Evolutionary conservation across 1,139 yeast species (phyloP), one percentile per base, ranked within the genome.

Genomic region (Torulaspora pretoriensis): DNA sequence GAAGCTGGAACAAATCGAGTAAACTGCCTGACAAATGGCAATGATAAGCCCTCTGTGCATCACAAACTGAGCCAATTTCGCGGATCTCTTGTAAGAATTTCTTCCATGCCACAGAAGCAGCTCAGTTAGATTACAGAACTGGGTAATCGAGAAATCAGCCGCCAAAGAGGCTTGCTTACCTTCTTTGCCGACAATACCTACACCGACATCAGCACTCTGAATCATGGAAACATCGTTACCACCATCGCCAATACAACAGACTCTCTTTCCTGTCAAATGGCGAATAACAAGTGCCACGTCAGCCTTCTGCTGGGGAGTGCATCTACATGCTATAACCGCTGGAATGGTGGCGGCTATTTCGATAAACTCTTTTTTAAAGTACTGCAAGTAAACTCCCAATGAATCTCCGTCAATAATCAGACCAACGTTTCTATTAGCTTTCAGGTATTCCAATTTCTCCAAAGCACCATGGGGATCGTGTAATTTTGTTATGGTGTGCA

Each of bases 181-280:
- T 66, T 94, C 99, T 63, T 94, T 94, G 33, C 99, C 99, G 22
- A 92, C 98, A 55, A 94, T 92, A 44, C 99, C 99, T 32, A 94
- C 96, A 46, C 99, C 99, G 8, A 94, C 96, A 69, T 94, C 96
- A 0, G 99, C 98, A 56, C 95, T 86, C 68, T 92, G 98, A 56
- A 94, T 94, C 99, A 94, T 94, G 58, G 95, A 86, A 30, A 94
- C 99, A 67, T 94, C 99, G 60, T 94, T 94, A 56, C 99, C 99
- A 54, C 99, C 99, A 67, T 94, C 99, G 42, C 99, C 99, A 57
- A 94, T 94, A 63, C 98, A 92, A 56, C 97, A 90, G 2, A 90
- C 97, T 43, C 98, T 72, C 60, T 87, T 88, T 5, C 88, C 86
- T 0, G 98, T 92, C 28, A 78, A 69, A 48, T 78, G 78, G 54